Percentiles rank a stretch among this genome's conserved stretches.
These are phyloP conservation scores for Gillenia trifoliata DNA, from an alignment of 306 rosid species.

Conservation along the genomic window DNA sequence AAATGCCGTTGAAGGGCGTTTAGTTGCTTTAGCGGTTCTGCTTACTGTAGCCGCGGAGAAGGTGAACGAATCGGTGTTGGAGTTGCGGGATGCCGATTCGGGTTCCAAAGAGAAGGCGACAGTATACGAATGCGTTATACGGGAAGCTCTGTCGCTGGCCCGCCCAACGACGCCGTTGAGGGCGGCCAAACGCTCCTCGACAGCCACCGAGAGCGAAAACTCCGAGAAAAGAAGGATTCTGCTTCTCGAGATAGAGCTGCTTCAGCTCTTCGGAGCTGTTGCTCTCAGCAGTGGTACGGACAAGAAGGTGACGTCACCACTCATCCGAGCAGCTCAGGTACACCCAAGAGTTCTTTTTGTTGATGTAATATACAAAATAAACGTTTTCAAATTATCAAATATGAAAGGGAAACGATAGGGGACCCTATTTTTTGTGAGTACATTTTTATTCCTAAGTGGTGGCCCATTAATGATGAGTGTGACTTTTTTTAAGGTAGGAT, in stretches of 20 bases:
- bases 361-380: neutral
- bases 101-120: slow-evolving; percentile 28
- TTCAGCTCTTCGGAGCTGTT: slow-evolving; percentile 34
- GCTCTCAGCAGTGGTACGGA: slow-evolving; percentile 25
- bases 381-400: neutral
- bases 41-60: slow-evolving; percentile 27
- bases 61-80: slow-evolving; percentile 17
- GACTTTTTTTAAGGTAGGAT: no score
- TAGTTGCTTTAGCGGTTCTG: slow-evolving; percentile 31
- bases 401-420: no score
- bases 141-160: slow-evolving; percentile 30
- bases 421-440: no score
- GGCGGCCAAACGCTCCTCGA: neutral
- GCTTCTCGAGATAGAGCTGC: slow-evolving; percentile 34
- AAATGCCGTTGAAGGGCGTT: slow-evolving; percentile 27
- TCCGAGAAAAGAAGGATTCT: slow-evolving; percentile 28
- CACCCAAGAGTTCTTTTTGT: neutral
- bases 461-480: no score
- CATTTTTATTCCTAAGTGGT: no score
- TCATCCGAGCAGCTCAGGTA: slow-evolving; percentile 38
- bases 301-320: slow-evolving; percentile 19
- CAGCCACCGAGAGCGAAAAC: neutral
- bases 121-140: slow-evolving; percentile 30
- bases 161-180: neutral
- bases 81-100: slow-evolving; percentile 17